Evolutionary conservation across 1,139 yeast species (phyloP), one percentile per base, ranked within the genome.

Genomic region (Nakaseomyces sp.): DNA sequence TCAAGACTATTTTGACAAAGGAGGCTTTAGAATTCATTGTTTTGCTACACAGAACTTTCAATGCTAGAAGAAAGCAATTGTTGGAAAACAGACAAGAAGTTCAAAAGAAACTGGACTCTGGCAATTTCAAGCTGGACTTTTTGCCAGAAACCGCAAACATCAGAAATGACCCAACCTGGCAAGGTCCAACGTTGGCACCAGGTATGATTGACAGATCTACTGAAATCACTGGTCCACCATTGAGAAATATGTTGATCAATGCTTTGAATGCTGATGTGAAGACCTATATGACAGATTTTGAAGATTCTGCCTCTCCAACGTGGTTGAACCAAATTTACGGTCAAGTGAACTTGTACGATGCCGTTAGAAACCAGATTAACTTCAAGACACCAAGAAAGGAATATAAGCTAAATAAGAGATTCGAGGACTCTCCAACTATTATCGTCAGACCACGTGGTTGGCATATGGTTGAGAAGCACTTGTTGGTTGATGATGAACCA

Each of bases 221-320:
- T 26, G 95, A 87, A 67, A 85, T 87, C 64, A 87, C 95, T 26
- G 95, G 96, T 39, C 96, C 96, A 26, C 84, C 86, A 45, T 73
- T 85, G 45, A 78, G 96, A 55, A 88, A 88, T 66, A 88, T 88
- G 96, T 82, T 88, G 54, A 83, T 88, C 64, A 88, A 88, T 62
- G 96, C 96, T 16, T 76, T 88, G 61, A 88, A 88, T 69, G 79
- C 95, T 4, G 77, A 77, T 47, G 96, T 88, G 39, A 87, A 84
- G 61, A 86, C 95, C 41, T 88, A 88, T 66, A 88, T 88, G 96
- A 81, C 93, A 39, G 97, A 88, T 69, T 85, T 88, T 57, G 96
- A 88, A 67, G 96, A 88, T 69, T 86, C 95, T 26, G 80, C 88
- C 57, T 81, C 96, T 28, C 98, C 98, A 55, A 89, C 97, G 29